phyloP scores from a whole-genome alignment of 2,329 filamentous ascomycete genomes.

The Nannizziopsis barbatae region DNA sequence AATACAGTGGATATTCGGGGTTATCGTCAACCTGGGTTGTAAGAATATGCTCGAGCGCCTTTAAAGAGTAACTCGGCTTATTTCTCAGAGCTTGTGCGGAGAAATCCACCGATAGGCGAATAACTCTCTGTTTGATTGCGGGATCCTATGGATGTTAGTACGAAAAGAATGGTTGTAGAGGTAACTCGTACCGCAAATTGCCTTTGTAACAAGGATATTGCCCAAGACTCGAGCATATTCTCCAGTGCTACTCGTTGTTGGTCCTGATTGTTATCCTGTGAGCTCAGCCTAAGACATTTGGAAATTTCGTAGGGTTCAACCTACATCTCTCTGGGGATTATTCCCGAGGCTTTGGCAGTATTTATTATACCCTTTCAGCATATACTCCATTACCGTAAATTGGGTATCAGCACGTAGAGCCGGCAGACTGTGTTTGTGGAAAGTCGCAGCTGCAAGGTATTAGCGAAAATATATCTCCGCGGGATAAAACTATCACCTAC shows the following conservation, averaged over 20 bases:
- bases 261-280: slow-evolving; percentile 20
- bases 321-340: slow-evolving; percentile 41
- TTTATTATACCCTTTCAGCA: slow-evolving; percentile 76
- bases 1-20: slow-evolving; percentile 60
- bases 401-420: slow-evolving; percentile 71
- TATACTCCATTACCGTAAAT: slow-evolving; percentile 78
- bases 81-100: slow-evolving; percentile 69
- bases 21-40: slow-evolving; percentile 67
- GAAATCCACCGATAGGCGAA: slow-evolving; percentile 74
- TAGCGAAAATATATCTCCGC: neutral
- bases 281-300: neutral
- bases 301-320: slow-evolving; percentile 11
- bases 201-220: slow-evolving; percentile 31
- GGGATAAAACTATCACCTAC: slow-evolving; percentile 33
- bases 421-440: slow-evolving; percentile 33
- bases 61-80: slow-evolving; percentile 70
- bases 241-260: slow-evolving; percentile 31
- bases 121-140: slow-evolving; percentile 65
- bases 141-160: slow-evolving; percentile 49
- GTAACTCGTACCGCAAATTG: slow-evolving; percentile 27
- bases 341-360: slow-evolving; percentile 52
- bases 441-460: slow-evolving; percentile 24
- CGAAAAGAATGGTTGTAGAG: neutral
- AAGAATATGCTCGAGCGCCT: slow-evolving; percentile 81
- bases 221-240: slow-evolving; percentile 32